These are phyloP conservation scores for Colletotrichum abscissum DNA, from an alignment of 2,329 filamentous ascomycete genomes.

Conservation along the genomic window DNA sequence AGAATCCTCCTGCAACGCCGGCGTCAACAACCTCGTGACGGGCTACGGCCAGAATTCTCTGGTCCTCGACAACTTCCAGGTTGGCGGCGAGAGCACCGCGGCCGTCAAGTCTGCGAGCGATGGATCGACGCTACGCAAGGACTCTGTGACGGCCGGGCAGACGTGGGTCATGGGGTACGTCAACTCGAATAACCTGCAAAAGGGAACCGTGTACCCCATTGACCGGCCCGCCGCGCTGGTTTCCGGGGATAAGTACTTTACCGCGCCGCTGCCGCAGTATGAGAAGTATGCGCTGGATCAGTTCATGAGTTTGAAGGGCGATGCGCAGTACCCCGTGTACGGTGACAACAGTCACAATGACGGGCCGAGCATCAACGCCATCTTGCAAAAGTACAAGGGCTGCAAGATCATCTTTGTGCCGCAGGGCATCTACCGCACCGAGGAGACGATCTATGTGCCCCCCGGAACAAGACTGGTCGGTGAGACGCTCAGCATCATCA, in stretches of 20 bases:
- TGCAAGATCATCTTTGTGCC: constrained; percentile 56
- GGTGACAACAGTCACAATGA: constrained; percentile 54
- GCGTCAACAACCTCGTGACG: constrained; percentile 41
- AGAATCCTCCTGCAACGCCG: constrained; percentile 37
- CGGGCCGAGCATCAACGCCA: constrained; percentile 44
- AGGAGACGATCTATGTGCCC: constrained; percentile 27
- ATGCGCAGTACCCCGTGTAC: constrained; percentile 49
- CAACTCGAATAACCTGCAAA: constrained; percentile 42
- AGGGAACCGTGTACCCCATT: constrained; percentile 44
- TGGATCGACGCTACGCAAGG: constrained; percentile 30
- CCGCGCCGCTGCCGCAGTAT: constrained; percentile 52
- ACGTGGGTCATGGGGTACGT: constrained; percentile 43
- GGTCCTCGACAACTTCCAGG: constrained; percentile 43
- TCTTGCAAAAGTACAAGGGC: constrained; percentile 43
- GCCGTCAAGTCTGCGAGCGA: constrained; percentile 39
- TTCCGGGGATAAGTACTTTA: constrained; percentile 45
- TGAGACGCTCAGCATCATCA: constrained; percentile 64
- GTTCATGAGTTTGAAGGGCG: constrained; percentile 59
- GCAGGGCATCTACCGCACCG: constrained; percentile 37
- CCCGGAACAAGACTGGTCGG: constrained; percentile 63
- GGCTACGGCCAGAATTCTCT: constrained; percentile 42
- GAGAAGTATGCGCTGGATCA: constrained; percentile 51
- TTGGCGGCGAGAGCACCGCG: constrained; percentile 34
- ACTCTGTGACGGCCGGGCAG: constrained; percentile 38
- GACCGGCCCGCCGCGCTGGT: constrained; percentile 45